phyloP scores from a whole-genome alignment of 1,284 basidiomycete species.

The Somion occarium region DNA sequence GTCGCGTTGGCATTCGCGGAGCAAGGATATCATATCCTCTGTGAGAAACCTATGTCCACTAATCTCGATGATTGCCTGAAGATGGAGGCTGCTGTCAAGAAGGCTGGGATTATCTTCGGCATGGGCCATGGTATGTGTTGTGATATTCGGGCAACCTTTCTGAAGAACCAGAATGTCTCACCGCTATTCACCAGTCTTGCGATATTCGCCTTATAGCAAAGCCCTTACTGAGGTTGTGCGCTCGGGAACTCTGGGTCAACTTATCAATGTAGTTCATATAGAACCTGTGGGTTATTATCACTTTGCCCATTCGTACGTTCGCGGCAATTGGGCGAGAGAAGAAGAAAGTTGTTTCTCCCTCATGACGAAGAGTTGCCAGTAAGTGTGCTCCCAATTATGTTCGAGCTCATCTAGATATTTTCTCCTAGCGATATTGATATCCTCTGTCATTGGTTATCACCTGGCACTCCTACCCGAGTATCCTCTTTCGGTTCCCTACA shows the following conservation, averaged over 20 bases:
- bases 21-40: conserved; percentile 83
- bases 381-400: conserved; percentile 11
- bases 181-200: conserved; percentile 51
- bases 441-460: conserved; percentile 71
- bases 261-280: conserved; percentile 75
- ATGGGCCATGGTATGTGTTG: conserved; percentile 68
- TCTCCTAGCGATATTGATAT: conserved; percentile 73
- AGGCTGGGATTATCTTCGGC: conserved; percentile 71
- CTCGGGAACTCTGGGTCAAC: conserved; percentile 66
- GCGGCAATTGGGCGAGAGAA: conserved; percentile 78
- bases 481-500: conserved; percentile 82
- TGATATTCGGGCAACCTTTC: background rate
- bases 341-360: conserved; percentile 70
- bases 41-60: conserved; percentile 90
- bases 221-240: conserved; percentile 67
- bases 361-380: conserved; percentile 90
- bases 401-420: background rate
- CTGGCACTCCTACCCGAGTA: conserved; percentile 57
- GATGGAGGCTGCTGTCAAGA: conserved; percentile 69
- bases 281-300: conserved; percentile 79
- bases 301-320: conserved; percentile 83
- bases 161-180: conserved; percentile 4
- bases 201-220: conserved; percentile 79
- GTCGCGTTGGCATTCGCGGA: conserved; percentile 69
- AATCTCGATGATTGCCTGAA: conserved; percentile 63